Base-by-base conservation (phyloP, 257 asterid genomes). In the Solanum sejunctum region DNA sequence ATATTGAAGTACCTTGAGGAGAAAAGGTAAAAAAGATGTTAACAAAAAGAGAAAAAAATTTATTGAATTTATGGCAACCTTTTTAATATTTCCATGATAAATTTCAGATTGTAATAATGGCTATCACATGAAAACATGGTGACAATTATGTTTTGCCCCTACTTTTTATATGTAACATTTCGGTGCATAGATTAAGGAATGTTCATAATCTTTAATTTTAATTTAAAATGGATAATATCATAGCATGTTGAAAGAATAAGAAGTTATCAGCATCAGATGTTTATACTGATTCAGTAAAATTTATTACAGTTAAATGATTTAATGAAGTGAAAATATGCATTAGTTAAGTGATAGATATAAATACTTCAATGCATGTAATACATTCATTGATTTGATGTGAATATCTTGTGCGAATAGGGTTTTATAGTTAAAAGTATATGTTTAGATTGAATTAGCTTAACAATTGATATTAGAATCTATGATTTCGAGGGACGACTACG, bases 81-180 rank as follows among this genome's bases (percentile, higher is more conserved):
- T 81, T 39, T 81, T 80, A 81, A 72, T 70, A 73, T 87, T 82
- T 83, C 80, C 86, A 85, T 75, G 80, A 84, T 69, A 60, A 9
- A 64, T 67, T 32, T 58, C 32, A 39, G 82, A 82, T 49, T 51
- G 84, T 87, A 86, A 86, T 89, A 83, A 89, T 86, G 90, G 90
- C 23, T 56, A 78, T 88, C 90, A 89, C 92, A 89, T 89, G 89
- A 81, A 85, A 84, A 84, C 86, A 87, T 61, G 88, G 88, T 61
- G 49, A 84, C 89, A 89, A 88, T 89, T 87, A 89, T 89, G 86
- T 21, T 66, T 61, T 88, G 87, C 47, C 67, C 63, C 87, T 20
- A 39, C 86, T 82, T 86, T 88, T 86, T 89, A 79, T 88, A 84
- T 56, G 78, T 82, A 47, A 61, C 7, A 82, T 21, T 82, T 82